A percentile compares a stretch with the other conserved stretches of the same genome.
phyloP scores from a whole-genome alignment of 2,329 filamentous ascomycete species.

The Fusarium avenaceum region DNA sequence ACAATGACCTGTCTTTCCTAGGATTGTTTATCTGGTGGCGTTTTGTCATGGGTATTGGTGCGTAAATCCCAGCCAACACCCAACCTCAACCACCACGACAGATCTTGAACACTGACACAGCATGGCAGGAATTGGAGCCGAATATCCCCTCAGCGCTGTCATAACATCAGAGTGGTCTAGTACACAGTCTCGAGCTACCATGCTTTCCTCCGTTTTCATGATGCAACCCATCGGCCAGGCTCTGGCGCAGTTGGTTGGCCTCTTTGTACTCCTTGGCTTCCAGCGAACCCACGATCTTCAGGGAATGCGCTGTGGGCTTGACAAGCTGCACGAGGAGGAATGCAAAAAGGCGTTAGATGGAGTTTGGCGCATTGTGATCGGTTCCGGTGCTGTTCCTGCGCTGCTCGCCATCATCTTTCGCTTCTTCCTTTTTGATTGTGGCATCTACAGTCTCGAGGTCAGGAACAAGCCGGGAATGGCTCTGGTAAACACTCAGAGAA shows the following conservation, averaged over 20 bases:
- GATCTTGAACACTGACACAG: constrained; percentile 24
- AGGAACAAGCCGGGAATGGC: constrained; percentile 71
- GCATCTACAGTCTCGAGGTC: constrained; percentile 75
- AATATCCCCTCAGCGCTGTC: constrained; percentile 76
- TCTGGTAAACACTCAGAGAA: constrained; percentile 69
- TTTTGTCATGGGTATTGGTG: constrained; percentile 67
- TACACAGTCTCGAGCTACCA: constrained; percentile 74
- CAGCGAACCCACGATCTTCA: constrained; percentile 58
- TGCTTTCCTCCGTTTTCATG: constrained; percentile 77
- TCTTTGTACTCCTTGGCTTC: constrained; percentile 65
- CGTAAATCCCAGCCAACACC: constrained; percentile 25
- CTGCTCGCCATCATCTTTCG: constrained; percentile 74
- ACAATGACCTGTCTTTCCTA: constrained; percentile 64
- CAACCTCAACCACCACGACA: constrained; percentile 7
- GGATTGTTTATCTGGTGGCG: constrained; percentile 67
- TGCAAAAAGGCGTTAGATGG: constrained; percentile 66
- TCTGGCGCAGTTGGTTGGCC: constrained; percentile 71
- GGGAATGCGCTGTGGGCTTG: constrained; percentile 63
- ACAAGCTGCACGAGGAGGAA: constrained; percentile 59
- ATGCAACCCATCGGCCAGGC: constrained; percentile 79
- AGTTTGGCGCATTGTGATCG: constrained; percentile 77
- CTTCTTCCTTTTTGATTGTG: constrained; percentile 75
- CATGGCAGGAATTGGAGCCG: constrained; percentile 70
- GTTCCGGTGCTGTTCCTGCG: constrained; percentile 73
- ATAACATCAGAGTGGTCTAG: constrained; percentile 76